Percentiles rank a stretch among this genome's conserved stretches.
These are phyloP conservation scores for Inga leiocalycina DNA, from an alignment of 306 rosid genomes.

Conservation along the genomic window DNA sequence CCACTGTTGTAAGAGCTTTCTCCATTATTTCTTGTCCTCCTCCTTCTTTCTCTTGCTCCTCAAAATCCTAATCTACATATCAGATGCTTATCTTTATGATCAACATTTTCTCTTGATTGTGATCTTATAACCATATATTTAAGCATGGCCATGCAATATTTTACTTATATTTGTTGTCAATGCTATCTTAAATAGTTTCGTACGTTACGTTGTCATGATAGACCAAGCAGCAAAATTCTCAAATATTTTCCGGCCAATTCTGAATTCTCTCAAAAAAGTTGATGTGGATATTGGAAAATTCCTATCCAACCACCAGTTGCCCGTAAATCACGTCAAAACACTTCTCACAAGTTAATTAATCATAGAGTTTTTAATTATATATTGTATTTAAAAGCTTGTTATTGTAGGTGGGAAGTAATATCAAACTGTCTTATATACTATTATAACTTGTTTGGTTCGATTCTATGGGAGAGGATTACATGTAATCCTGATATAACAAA, in stretches of 20 bases:
- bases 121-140: not conserved
- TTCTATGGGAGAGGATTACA: too few species aligned
- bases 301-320: not conserved
- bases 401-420: not conserved
- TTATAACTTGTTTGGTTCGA: too few species aligned
- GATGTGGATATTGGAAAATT: not conserved
- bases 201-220: too few species aligned
- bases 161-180: not conserved
- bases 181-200: not conserved
- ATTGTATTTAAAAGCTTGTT: not conserved
- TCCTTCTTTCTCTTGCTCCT: not conserved
- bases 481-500: too few species aligned
- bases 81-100: not conserved
- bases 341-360: not conserved
- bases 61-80: not conserved
- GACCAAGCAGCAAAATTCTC: not conserved
- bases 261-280: not conserved
- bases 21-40: constrained; percentile 32
- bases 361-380: not conserved
- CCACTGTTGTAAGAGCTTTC: constrained; percentile 43
- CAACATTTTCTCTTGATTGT: not conserved
- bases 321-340: not conserved
- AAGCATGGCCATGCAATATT: not conserved
- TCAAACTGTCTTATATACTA: not conserved
- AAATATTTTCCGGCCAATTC: not conserved